Conservation (phyloP, 164 flowering plant species). For the Brasenia schreberi region DNA sequence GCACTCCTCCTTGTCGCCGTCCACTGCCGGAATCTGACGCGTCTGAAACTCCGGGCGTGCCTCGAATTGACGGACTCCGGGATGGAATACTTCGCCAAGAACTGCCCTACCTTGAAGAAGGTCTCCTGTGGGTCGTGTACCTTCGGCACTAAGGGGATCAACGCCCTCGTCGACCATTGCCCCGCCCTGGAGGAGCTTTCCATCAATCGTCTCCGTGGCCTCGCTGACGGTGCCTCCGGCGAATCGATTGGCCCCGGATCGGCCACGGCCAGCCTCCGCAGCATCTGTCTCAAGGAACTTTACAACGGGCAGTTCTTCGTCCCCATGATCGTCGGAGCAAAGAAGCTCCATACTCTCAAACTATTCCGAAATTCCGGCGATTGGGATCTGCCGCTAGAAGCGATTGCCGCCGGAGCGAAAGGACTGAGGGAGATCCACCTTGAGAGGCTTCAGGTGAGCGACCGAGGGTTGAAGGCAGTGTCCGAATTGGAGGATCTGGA, state of each 20-base stretch:
- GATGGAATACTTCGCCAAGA: slow-evolving; percentile 40
- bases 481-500: slow-evolving; percentile 51
- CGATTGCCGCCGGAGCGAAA: slow-evolving; percentile 20
- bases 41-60: slow-evolving; percentile 82
- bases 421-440: slow-evolving; percentile 62
- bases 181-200: slow-evolving; percentile 67
- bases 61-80: slow-evolving; percentile 66
- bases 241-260: slow-evolving; percentile 47
- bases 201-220: slow-evolving; percentile 67
- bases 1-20: slow-evolving; percentile 44
- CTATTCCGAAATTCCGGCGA: slow-evolving; percentile 70
- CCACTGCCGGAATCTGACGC: slow-evolving; percentile 51
- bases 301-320: slow-evolving; percentile 72
- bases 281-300: slow-evolving; percentile 65
- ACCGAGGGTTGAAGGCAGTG: slow-evolving; percentile 54
- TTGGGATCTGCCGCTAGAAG: slow-evolving; percentile 63
- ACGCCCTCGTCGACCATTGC: slow-evolving; percentile 59
- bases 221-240: slow-evolving; percentile 29
- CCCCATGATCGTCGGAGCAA: slow-evolving; percentile 49
- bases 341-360: slow-evolving; percentile 48
- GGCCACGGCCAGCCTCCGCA: slow-evolving; percentile 37
- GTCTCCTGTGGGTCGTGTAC: slow-evolving; percentile 69
- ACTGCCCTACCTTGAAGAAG: slow-evolving; percentile 49
- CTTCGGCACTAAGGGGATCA: slow-evolving; percentile 71
- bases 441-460: slow-evolving; percentile 85